These are phyloP conservation scores for Mycothermus thermophilus DNA, from an alignment of 495 filamentous ascomycete species.

Conservation along the genomic window DNA sequence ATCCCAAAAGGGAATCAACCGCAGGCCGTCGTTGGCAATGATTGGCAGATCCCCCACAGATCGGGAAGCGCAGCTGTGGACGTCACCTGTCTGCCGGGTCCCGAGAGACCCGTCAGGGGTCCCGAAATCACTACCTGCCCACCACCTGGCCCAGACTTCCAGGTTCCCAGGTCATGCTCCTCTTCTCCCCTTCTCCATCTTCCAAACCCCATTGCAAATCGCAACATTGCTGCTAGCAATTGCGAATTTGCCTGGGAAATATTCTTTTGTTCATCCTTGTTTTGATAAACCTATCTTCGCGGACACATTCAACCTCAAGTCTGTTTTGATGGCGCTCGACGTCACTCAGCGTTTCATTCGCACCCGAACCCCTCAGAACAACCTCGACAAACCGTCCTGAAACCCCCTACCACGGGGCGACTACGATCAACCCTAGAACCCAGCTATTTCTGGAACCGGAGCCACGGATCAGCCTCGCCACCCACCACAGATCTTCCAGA, in stretches of 20 bases:
- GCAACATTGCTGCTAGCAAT: background rate
- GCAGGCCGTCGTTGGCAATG: background rate
- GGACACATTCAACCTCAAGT: too few species aligned
- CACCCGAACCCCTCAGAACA: background rate
- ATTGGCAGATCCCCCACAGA: constrained; percentile 7
- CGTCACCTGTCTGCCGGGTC: too few species aligned
- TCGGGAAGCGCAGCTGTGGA: background rate
- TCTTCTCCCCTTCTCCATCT: too few species aligned
- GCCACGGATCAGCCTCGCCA: background rate
- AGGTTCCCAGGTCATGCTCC: too few species aligned
- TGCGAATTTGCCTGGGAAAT: background rate
- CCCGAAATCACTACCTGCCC: too few species aligned
- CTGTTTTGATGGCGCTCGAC: constrained; percentile 4
- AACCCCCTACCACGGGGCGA: too few species aligned
- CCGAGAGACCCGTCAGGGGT: too few species aligned
- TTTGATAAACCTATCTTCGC: background rate
- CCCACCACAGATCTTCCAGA: too few species aligned
- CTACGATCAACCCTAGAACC: background rate
- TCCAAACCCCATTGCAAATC: too few species aligned
- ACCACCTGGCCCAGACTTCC: too few species aligned
- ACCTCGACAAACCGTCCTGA: too few species aligned
- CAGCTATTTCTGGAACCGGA: background rate
- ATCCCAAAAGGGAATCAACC: background rate
- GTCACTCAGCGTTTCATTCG: background rate
- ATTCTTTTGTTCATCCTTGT: background rate